These are phyloP conservation scores for Fusarium odoratissimum DNA, from an alignment of 2,329 filamentous ascomycete species.

Conservation along the genomic window DNA sequence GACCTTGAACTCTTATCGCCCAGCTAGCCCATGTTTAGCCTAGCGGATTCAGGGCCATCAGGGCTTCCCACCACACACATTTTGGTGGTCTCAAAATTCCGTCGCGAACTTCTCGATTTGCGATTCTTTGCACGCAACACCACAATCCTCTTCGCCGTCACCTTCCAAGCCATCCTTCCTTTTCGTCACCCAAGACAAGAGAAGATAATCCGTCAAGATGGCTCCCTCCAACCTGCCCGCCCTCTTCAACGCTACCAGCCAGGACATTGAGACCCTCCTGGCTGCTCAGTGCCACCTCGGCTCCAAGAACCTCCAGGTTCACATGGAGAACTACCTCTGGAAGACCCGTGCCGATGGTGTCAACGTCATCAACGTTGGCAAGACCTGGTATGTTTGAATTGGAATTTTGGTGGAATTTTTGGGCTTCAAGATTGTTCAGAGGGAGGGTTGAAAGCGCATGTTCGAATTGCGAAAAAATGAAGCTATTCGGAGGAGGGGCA, in stretches of 20 bases:
- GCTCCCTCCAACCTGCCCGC: slow-evolving; percentile 93
- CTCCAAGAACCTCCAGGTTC: slow-evolving; percentile 99
- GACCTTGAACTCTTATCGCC: background rate
- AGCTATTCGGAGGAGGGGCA: slow-evolving; percentile 38
- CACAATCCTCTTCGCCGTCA: slow-evolving; percentile 44
- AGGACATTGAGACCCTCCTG: slow-evolving; percentile 99
- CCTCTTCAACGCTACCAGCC: slow-evolving; percentile 94
- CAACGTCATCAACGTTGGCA: slow-evolving; percentile 99
- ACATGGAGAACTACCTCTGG: slow-evolving; percentile 99
- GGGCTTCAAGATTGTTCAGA: background rate
- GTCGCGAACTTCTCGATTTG: slow-evolving; percentile 58
- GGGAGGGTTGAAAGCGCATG: background rate
- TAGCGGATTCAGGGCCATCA: slow-evolving; percentile 50
- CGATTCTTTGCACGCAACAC: slow-evolving; percentile 44
- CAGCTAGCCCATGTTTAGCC: slow-evolving; percentile 35
- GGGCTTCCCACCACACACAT: slow-evolving; percentile 54
- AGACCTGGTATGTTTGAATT: slow-evolving; percentile 84
- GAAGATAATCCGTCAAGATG: slow-evolving; percentile 75
- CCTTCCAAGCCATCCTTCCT: slow-evolving; percentile 43
- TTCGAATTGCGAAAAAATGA: background rate
- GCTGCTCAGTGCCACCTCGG: slow-evolving; percentile 96
- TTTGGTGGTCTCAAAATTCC: slow-evolving; percentile 51
- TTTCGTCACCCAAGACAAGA: slow-evolving; percentile 48
- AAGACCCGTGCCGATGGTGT: slow-evolving; percentile 99
- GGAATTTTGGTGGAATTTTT: background rate